Base-by-base conservation (phyloP, 2,329 filamentous ascomycete genomes). In the Hymenoscyphus fraxineus region DNA sequence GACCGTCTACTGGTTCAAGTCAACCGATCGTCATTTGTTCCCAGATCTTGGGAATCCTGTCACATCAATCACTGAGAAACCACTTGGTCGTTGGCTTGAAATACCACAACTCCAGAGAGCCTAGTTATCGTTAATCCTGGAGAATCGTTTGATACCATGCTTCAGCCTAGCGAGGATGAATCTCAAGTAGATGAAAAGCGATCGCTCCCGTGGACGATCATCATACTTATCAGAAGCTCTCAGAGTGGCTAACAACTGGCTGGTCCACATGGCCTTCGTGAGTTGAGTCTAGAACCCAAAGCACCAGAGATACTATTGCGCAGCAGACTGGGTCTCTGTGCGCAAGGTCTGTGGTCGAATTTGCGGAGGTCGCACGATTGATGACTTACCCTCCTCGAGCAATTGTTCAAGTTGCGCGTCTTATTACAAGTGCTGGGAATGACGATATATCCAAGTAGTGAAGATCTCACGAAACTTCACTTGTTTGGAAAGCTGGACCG, bases 1-100 rank as follows among this genome's bases (percentile, higher is more conserved):
- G 12, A 69, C 68, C n/a, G 65, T 72, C 16, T 68, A 60, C 63
- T 72, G 71, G 71, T 70, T 72, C 44, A 62, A 64, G 31, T 62
- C 63, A 1, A 57, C 62, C 19, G 65, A 68, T 60, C 60, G 70
- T 12, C 61, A 64, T 31, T 62, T 62, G 5, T 58, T 16, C 31
- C 12, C 62, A 27, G 59, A 60, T 12, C 35, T 31, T 10, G 40
- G 16, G n/a, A 59, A 58, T 22, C 27, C 59, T 12, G 58, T 32
- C 38, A 44, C 41, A n/a, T 63, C 60, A 0, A 44, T 62, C 7
- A 60, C 59, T 19, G 59, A 59, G 31, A 57, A 58, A 19, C 59
- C 68, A 41, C 35, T 72, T 13, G 65, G 70, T 12, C 62, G 69
- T 60, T 70, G 65, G 64, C 47, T 69, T 16, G 59, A 65, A 39